Evolutionary conservation across 257 asterid species (phyloP), one percentile per base, ranked within the genome.

Genomic region (Anisodus tanguticus): DNA sequence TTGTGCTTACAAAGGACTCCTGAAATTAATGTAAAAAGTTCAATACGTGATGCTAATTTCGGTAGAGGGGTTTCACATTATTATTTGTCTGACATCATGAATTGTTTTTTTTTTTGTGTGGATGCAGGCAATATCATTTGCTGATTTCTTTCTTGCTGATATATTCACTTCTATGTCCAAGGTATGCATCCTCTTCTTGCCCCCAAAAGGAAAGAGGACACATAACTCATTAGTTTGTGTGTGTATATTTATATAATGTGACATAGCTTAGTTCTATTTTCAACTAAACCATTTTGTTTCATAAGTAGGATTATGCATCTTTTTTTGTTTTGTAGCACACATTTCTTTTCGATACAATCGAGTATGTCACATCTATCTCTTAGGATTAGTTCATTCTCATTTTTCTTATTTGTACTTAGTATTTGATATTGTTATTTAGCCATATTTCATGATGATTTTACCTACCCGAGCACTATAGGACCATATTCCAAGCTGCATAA

Each of bases 61-160:
- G 64, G 13, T 77, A 53, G 64, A 53, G 82, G 80, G 82, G 26
- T 74, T 74, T 66, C 35, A 53, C 12, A 53, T 6, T 51, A 77
- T 51, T 31, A 26, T 53, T 76, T 53, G 82, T 13, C 49, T 31
- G 49, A 77, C 53, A 11, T 3, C 60, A 7, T 31, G 51, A 35
- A 51, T 76, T 77, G 2, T 13, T 76, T 77, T 15, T 31, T 22
- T 77, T 74, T 77, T 26, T 66, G 31, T 77, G 47, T 77, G 31
- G 45, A 8, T 83, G 72, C 97, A 97, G 99, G 99, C 98, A 68
- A 94, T 97, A 71, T 39, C 98, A 82, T 97, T 94, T 91, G 89
- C 98, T 81, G 99, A 97, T 87, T 97, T 97, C 92, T 97, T 95
- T 88, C 82, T 97, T 90, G 99, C 98, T 35, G 98, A 95, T 92